phyloP scores from a whole-genome alignment of 1,139 yeast genomes.

The Arxiozyma slooffiae region DNA sequence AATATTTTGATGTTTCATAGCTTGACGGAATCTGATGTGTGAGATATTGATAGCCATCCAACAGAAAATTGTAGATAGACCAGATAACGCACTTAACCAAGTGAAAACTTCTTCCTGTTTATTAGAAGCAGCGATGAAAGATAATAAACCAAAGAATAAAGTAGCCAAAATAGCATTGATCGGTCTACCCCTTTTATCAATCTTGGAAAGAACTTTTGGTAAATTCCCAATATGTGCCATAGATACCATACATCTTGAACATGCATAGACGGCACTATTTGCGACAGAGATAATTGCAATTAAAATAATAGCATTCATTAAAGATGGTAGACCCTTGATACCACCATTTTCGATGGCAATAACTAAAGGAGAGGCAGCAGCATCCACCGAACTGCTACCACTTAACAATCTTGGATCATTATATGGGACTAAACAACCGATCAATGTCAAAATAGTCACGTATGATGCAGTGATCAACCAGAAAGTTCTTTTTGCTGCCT shows the following conservation, averaged over 20 bases:
- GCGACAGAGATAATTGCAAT: conserved; percentile 64
- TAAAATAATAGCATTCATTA: conserved; percentile 43
- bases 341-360: conserved; percentile 44
- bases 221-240: conserved; percentile 57
- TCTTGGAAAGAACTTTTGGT: conserved; percentile 47
- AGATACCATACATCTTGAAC: conserved; percentile 58
- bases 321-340: conserved; percentile 40
- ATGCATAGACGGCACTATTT: conserved; percentile 53
- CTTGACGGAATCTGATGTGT: conserved; percentile 55
- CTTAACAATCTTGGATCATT: conserved; percentile 42
- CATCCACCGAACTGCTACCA: conserved; percentile 40
- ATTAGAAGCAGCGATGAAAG: conserved; percentile 54
- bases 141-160: conserved; percentile 45
- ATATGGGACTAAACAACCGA: conserved; percentile 64
- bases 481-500: conserved; percentile 67
- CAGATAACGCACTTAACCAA: conserved; percentile 61
- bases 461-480: conserved; percentile 67
- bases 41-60: conserved; percentile 57
- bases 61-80: conserved; percentile 55
- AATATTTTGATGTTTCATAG: conserved; percentile 45
- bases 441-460: conserved; percentile 48
- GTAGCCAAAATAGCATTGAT: conserved; percentile 46
- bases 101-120: conserved; percentile 49
- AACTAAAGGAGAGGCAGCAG: conserved; percentile 46
- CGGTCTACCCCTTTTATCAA: conserved; percentile 60